Evolutionary conservation across 2,329 filamentous ascomycete species (phyloP).

Genomic region (Gaeumannomyces sp.): DNA sequence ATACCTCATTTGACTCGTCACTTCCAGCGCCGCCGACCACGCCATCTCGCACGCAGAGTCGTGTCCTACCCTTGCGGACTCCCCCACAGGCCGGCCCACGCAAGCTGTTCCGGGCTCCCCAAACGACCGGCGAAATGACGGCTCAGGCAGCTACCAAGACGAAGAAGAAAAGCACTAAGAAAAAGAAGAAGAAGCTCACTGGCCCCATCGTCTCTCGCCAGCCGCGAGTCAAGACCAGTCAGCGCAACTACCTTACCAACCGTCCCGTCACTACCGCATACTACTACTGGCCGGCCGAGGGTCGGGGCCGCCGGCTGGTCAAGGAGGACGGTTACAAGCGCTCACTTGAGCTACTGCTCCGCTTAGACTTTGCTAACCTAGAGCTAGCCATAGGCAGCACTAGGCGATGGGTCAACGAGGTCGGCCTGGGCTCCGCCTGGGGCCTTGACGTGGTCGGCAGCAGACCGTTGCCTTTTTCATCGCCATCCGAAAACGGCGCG

Average conservation of each 20-base stretch:
- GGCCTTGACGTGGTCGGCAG: slow-evolving; percentile 43
- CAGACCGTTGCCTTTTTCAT: slow-evolving; percentile 15
- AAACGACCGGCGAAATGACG: slow-evolving; percentile 2
- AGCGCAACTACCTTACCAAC: slow-evolving; percentile 42
- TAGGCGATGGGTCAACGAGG: slow-evolving; percentile 63
- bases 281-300: slow-evolving; percentile 58
- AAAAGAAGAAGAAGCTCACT: slow-evolving; percentile 42
- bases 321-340: slow-evolving; percentile 60
- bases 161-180: slow-evolving; percentile 29
- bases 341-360: slow-evolving; percentile 61
- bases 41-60: slow-evolving; percentile 23
- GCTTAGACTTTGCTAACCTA: slow-evolving; percentile 65
- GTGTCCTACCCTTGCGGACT: slow-evolving; percentile 14
- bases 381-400: slow-evolving; percentile 60
- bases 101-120: slow-evolving; percentile 16
- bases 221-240: slow-evolving; percentile 58
- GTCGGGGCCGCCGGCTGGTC: slow-evolving; percentile 58
- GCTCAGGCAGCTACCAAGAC: slow-evolving; percentile 17
- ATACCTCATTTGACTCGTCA: slow-evolving; percentile 22
- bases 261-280: slow-evolving; percentile 50
- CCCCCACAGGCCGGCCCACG: slow-evolving; percentile 20
- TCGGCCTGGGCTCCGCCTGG: slow-evolving; percentile 49
- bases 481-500: slow-evolving; percentile 5
- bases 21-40: slow-evolving; percentile 21
- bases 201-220: slow-evolving; percentile 58